Base-by-base conservation (phyloP, 441 rosid genomes). In the Populus trichocarpa region DNA sequence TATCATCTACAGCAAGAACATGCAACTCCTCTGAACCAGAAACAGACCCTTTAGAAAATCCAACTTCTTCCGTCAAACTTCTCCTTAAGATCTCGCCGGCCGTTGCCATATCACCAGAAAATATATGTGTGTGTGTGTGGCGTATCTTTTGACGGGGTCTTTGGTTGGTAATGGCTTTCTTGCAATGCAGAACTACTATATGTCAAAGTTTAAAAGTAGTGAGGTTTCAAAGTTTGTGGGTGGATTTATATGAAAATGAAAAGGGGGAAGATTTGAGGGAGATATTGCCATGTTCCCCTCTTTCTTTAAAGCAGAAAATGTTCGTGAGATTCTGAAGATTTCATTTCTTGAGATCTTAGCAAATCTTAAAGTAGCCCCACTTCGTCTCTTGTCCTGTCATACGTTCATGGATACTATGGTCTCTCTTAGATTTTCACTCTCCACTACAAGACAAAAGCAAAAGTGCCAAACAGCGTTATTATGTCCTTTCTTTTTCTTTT, bases 1-100 rank as follows among this genome's bases (percentile, higher is more conserved):
- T 93, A 79, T 95, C 97, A 69, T 93, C 97, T 1, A 95, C 98
- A 38, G 97, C 98, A 6, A 95, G 98, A 86, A 95, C 98, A 83
- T 95, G 99, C 9, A 95, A 82, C 82, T 93, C 93, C 74, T 89
- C 90, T 4, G 86, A 78, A 76, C 78, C 88, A 42, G 85, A 75
- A 69, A 53, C 3, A 1, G 88, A 68, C 68, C 81, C 78, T 16
- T 70, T 40, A 69, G 57, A 78, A 6, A 64, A 25, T 1, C 77
- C 83, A 38, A 79, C 66, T n/a, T 74, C 77, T 16, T 79, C 84
- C 26, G 79, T 66, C 72, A 73, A 38, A 30, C 76, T 73, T 59
- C 79, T 77, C 67, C 81, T 71, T 73, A 91, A 82, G 69, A 86
- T 81, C 33, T 90, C 90, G 32, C 87, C 89, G 36, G 87, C 90